Evolutionary conservation across 306 rosid genomes (phyloP), one percentile per base, ranked within the genome.

Genomic region (Glycine latifolia): DNA sequence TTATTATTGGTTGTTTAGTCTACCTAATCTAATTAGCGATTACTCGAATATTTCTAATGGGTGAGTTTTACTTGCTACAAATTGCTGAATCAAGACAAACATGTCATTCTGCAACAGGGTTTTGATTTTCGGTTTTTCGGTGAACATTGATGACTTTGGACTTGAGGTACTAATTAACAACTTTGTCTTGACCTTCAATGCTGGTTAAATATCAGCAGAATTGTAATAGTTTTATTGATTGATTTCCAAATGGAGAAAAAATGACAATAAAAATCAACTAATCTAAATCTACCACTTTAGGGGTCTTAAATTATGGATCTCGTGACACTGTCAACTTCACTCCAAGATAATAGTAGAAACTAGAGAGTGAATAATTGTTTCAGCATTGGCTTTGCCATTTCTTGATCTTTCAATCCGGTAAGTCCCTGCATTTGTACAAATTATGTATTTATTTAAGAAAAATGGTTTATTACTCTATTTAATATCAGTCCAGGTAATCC

Each of bases 31-130:
- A 10, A n/a, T 6, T 10, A 14, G 48, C 0, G 43, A 26, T 41
- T 8, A 8, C 49, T 6, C 52, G 4, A 65, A 5, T 65, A 39
- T 37, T 65, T 65, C 31, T 10, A 7, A 43, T 46, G 73, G 55
- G 54, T 41, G 71, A 14, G 50, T 11, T 39, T n/a, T 14, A 31
- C 46, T 66, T 66, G 13, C 52, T 66, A 31, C 12, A 39, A 44
- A 68, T 68, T 20, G 37, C 54, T 68, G 56, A 69, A 47, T 69
- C 53, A 43, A 69, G 52, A 69, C 37, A 70, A 26, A 26, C 58
- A 48, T 13, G 59, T 70, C 59, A 48, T 70, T 48, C 74, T 69
- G 74, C 74, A 48, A 70, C 75, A 20, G 54, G 20, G 59, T 47
- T 70, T 48, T 70, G 44, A 47, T 48, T 11, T 48, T 48, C 16